Evolutionary conservation across 352 stramenopile species (phyloP).

Genomic region (Pythium scleroteichum): DNA sequence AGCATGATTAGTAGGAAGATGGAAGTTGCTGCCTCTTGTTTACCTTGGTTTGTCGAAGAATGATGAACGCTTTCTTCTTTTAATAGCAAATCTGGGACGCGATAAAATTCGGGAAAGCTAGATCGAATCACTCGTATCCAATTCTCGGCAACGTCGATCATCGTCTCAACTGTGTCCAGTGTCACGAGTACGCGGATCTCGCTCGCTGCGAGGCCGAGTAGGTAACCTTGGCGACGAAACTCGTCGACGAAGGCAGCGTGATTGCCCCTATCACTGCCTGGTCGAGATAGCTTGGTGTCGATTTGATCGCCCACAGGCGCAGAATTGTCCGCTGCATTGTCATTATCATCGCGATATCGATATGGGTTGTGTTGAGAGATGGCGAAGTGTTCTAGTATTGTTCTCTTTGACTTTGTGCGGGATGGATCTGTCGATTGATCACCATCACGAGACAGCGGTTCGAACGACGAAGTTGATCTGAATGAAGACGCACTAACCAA

Average conservation of each 20-base stretch:
- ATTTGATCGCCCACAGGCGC: constrained; percentile 4
- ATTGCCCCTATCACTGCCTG: constrained; percentile 11
- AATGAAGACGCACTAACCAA: background rate
- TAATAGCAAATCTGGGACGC: constrained; percentile 24
- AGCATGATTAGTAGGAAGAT: background rate
- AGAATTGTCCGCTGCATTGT: background rate
- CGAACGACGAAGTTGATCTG: background rate
- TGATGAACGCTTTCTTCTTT: background rate
- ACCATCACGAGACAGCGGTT: background rate
- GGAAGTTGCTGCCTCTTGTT: background rate
- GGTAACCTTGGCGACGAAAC: constrained; percentile 50
- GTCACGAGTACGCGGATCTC: constrained; percentile 66
- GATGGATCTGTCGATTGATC: background rate
- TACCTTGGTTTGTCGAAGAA: constrained; percentile 8
- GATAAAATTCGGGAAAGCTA: constrained; percentile 44
- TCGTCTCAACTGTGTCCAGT: constrained; percentile 53
- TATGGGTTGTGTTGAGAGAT: constrained; percentile 80
- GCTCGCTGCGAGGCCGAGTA: constrained; percentile 54
- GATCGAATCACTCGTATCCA: constrained; percentile 54
- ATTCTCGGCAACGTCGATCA: constrained; percentile 67
- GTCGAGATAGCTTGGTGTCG: constrained; percentile 13
- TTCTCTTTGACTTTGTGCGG: constrained; percentile 46
- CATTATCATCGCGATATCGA: constrained; percentile 57
- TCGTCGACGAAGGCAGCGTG: constrained; percentile 46
- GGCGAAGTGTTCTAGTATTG: constrained; percentile 70